Base-by-base conservation (phyloP, 768 basidiomycete species). In the Royoungia palumana region DNA sequence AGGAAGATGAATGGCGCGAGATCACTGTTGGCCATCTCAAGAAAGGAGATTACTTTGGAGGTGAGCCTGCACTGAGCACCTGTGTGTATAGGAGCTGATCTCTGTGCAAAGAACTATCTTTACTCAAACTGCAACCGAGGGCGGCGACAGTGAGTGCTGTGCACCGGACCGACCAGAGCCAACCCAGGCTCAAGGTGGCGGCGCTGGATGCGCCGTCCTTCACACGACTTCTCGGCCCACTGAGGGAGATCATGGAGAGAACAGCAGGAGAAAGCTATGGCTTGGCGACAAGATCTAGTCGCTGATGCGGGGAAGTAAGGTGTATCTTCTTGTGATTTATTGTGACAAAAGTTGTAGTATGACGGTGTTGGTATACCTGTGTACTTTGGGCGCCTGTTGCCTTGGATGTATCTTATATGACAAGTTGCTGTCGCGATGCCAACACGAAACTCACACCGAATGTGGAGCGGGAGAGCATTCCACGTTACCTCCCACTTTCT, bases 1-100 rank as follows among this genome's bases (percentile, higher is more conserved):
- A 80, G 16, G 77, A 79, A 39, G 85, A 80, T 0, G 75, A 80
- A 39, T 64, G 71, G 64, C 76, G 74, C 22, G 84, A 89, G 59
- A 77, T 89, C 41, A 71, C 78, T 13, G 89, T 98, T 11, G 87
- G 87, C 6, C 80, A 73, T 46, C 78, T 91, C 45, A 80, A 75
- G 61, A 92, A 94, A 63, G 95, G 95, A 7, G 94, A 99, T 66
- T 99, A 98, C 75, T 99, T 99, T 72, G 95, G 95, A 71, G 95
- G 94, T 94, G 56, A 66, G 83, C 44, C 8, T 38, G 21, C 35
- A 21, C 6, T 25, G 13, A 16, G 5, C 6, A 35, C n/a, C n/a
- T 4, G 35, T 19, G 25, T 41, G 25, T 20, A 40, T 28, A 14
- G 16, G 37, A 13, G 32, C 44, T 58, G 41, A 65, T 20, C 35